Evolutionary conservation across 2,329 filamentous ascomycete genomes (phyloP).

Genomic region (Daldinia sp.): DNA sequence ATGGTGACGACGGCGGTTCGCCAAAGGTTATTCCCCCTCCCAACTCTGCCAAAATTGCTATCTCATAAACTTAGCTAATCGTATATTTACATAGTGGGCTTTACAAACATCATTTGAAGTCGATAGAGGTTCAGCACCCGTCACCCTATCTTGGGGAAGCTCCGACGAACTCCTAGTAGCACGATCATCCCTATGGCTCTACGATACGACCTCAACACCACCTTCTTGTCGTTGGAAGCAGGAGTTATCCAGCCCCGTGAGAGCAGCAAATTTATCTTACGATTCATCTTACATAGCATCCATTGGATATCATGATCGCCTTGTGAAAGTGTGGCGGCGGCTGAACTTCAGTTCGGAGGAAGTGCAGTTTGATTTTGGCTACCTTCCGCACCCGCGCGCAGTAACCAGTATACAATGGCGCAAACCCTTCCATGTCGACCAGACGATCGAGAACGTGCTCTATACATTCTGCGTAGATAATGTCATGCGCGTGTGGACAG

Average conservation of each 20-base stretch:
- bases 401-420: slow-evolving; percentile 92
- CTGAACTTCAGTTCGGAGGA: slow-evolving; percentile 86
- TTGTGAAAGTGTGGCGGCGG: slow-evolving; percentile 94
- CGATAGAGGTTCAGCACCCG: slow-evolving; percentile 61
- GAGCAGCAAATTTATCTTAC: slow-evolving; percentile 83
- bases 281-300: slow-evolving; percentile 90
- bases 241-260: slow-evolving; percentile 76
- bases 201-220: slow-evolving; percentile 61
- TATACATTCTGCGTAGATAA: slow-evolving; percentile 91
- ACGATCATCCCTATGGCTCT: slow-evolving; percentile 77
- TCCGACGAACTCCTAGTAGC: slow-evolving; percentile 87
- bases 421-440: slow-evolving; percentile 79
- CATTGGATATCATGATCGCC: slow-evolving; percentile 78
- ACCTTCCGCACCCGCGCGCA: slow-evolving; percentile 83
- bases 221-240: slow-evolving; percentile 78
- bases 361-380: slow-evolving; percentile 89
- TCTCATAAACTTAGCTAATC: slow-evolving; percentile 30
- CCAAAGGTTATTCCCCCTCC: slow-evolving; percentile 73
- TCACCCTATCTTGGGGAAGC: slow-evolving; percentile 84
- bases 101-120: slow-evolving; percentile 72
- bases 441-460: slow-evolving; percentile 85
- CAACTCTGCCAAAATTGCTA: slow-evolving; percentile 5
- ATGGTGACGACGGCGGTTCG: slow-evolving; percentile 70
- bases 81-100: slow-evolving; percentile 63
- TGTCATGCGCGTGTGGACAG: slow-evolving; percentile 84